Evolutionary conservation across 192 early-diverging fungal species (phyloP).

Genomic region (Backusella australiensis): DNA sequence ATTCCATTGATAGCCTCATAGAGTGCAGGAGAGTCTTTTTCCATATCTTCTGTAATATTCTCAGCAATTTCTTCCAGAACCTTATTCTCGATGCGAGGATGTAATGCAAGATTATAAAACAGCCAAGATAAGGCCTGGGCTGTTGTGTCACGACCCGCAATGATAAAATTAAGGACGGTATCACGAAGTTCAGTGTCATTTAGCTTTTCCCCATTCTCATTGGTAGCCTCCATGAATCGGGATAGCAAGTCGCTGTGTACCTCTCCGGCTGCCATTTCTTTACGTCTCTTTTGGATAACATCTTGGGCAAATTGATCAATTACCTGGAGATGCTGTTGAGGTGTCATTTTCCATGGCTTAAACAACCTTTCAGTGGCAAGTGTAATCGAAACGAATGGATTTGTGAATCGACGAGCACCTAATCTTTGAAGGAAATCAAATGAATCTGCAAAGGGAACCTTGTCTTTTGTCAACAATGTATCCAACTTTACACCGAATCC

Average conservation of each 20-base stretch:
- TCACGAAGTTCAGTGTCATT: slow-evolving; percentile 9
- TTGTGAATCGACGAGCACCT: slow-evolving; percentile 32
- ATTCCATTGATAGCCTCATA: slow-evolving; percentile 31
- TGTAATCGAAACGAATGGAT: slow-evolving; percentile 15
- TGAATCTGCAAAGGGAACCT: slow-evolving; percentile 44
- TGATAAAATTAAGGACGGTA: slow-evolving; percentile 30
- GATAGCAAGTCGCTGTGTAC: slow-evolving; percentile 27
- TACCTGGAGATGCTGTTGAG: slow-evolving; percentile 22
- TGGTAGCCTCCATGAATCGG: slow-evolving; percentile 30
- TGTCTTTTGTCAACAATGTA: slow-evolving; percentile 33
- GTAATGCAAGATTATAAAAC: slow-evolving; percentile 39
- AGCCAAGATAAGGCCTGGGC: slow-evolving; percentile 50
- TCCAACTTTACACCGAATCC: slow-evolving; percentile 50
- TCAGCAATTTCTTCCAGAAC: slow-evolving; percentile 41
- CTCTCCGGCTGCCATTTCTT: slow-evolving; percentile 9
- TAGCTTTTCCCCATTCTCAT: slow-evolving; percentile 25
- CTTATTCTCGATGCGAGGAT: slow-evolving; percentile 43
- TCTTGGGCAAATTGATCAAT: slow-evolving; percentile 28
- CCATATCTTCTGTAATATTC: slow-evolving; percentile 27
- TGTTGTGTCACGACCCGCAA: slow-evolving; percentile 47
- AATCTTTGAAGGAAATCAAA: slow-evolving; percentile 49
- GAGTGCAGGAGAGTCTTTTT: slow-evolving; percentile 14
- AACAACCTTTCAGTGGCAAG: not conserved
- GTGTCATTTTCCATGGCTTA: slow-evolving; percentile 12
- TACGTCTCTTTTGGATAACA: slow-evolving; percentile 27